Evolutionary conservation across 2,329 filamentous ascomycete genomes (phyloP), one percentile per base, ranked within the genome.

Genomic region (Fusarium fujikuroi): DNA sequence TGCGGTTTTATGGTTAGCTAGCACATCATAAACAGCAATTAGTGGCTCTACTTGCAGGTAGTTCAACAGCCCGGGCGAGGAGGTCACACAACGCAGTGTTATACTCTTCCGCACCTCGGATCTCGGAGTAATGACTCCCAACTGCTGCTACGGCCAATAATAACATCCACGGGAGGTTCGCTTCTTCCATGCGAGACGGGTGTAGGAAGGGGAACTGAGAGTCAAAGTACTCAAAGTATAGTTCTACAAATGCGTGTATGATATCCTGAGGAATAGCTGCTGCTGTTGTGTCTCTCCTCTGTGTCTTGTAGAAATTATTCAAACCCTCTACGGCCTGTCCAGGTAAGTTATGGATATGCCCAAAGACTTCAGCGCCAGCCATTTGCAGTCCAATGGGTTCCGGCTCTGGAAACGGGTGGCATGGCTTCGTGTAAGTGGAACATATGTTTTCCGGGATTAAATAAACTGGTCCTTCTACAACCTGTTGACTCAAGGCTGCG

Each of bases 251-350:
- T 0, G 44, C 44, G 11, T 52, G 37, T 2, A 64, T 10, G 1
- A 64, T 23, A 1, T 25, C 2, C 0, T 1, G 1, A 0, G 44
- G 30, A 1, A 64, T 16, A 0, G 0, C 5, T 25, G 4, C 3
- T 9, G 4, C 2, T n/a, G 5, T 4, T 5, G 0, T 2, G 1
- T 39, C 61, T 14, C 3, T 3, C 2, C 1, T 7, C 9, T 64
- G 61, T 0, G 9, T 52, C 10, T 32, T 39, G 32, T 64, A 52
- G 4, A 64, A 64, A 1, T 9, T 4, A 2, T 44, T 50, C 10
- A 62, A 8, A 0, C 18, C 32, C 6, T 62, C 23, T 5, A 37
- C 5, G 1, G 37, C 57, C 0, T 28, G 16, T 25, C 7, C 21
- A 1, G 57, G 15, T 8, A 62, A 32, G 3, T 12, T 2, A 9